phyloP scores from a whole-genome alignment of 2,329 filamentous ascomycete genomes.

The Ophiosphaerella narmari region DNA sequence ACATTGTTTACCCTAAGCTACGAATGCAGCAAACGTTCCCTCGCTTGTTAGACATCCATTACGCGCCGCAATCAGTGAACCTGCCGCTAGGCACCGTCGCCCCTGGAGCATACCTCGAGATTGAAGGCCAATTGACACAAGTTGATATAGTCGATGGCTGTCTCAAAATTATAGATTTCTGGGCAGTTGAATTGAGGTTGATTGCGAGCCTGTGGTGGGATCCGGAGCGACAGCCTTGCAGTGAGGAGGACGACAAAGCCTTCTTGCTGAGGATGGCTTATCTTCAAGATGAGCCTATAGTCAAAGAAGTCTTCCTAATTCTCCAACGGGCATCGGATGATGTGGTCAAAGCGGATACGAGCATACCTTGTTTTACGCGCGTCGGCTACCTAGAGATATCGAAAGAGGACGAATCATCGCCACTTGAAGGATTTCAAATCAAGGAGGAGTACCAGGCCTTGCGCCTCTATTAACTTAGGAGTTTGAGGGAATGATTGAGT shows the following conservation, averaged over 20 bases:
- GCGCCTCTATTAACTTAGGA: neutral
- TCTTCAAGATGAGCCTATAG: neutral
- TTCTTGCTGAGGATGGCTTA: neutral
- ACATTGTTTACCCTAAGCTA: neutral
- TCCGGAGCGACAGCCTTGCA: neutral
- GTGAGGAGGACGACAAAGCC: neutral
- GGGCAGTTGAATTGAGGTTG: neutral
- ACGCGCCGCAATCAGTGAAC: neutral
- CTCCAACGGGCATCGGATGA: neutral
- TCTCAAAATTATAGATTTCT: neutral
- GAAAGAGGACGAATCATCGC: neutral
- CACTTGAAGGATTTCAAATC: neutral
- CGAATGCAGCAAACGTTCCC: neutral
- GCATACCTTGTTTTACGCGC: neutral
- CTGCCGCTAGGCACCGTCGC: neutral
- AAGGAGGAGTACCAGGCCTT: neutral
- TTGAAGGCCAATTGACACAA: neutral
- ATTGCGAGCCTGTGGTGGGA: neutral
- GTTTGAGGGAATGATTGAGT: neutral
- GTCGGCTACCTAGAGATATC: neutral
- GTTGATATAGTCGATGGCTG: neutral
- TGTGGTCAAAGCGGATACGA: neutral
- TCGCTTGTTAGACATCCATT: neutral
- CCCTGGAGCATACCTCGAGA: neutral
- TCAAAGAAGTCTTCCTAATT: neutral